Base-by-base conservation (phyloP, 257 asterid species). In the Thymus quinquecostatus region DNA sequence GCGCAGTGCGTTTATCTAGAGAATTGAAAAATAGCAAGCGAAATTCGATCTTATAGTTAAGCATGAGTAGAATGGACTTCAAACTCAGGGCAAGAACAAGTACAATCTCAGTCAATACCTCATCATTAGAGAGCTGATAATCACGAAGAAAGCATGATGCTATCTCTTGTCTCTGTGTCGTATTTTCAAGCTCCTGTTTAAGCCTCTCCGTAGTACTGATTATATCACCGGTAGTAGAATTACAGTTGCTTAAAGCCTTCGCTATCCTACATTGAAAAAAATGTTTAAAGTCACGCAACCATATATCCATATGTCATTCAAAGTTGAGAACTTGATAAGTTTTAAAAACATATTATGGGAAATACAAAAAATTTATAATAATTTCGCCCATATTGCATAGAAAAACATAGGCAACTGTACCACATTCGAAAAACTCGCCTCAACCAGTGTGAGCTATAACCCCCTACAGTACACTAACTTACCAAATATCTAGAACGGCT, bases 151-250 rank as follows among this genome's bases (percentile, higher is more conserved):
- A 94, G 86, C 88, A 94, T 21, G 97, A 89, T 8, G 87, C 98
- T 58, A 94, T 94, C 77, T 91, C 99, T 82, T 94, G 99, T 83
- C 92, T 89, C 85, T 94, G 92, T 38, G 93, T 86, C 36, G 98
- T 92, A 73, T 86, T 82, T 83, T 91, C 97, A 80, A 94, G 92
- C 77, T 91, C 99, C 81, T 89, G 98, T 73, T 91, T 94, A 45
- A 94, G 98, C 88, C 99, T 87, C 87, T 94, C 98, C 2, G 99
- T 91, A 67, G 98, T 88, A 77, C 95, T 89, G 76, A 91, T 89
- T 64, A 94, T 91, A 82, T 94, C 98, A 51, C 98, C 97, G n/a
- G 99, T 94, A 70, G 95, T 86, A 60, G 96, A 86, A 84, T 93
- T 91, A 77, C 97, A 94, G 70, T 86, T 89, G 86, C 80, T 82